A percentile compares a stretch with the other conserved stretches of the same genome.
phyloP scores from a whole-genome alignment of 2,329 filamentous ascomycete species.

The Lachnum nothofagi region DNA sequence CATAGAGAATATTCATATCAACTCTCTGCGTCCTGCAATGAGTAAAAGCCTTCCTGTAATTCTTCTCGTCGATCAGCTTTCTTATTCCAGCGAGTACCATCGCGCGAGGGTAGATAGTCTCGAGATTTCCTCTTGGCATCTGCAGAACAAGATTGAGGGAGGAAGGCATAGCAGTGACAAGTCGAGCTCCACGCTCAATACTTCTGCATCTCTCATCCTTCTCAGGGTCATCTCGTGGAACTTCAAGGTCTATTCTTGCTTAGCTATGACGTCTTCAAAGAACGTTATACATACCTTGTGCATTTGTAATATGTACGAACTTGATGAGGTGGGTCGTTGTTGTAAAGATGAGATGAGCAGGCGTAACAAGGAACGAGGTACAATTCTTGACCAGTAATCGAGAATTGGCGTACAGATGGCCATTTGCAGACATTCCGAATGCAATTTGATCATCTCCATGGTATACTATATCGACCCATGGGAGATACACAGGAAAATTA shows the following conservation, averaged over 20 bases:
- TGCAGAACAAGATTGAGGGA: slow-evolving; percentile 82
- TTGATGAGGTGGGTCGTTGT: slow-evolving; percentile 91
- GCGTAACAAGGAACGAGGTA: slow-evolving; percentile 81
- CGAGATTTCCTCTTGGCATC: slow-evolving; percentile 92
- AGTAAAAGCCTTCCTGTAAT: slow-evolving; percentile 79
- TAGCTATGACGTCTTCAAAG: background rate
- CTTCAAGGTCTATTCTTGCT: slow-evolving; percentile 60
- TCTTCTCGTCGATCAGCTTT: slow-evolving; percentile 68
- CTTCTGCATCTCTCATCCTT: slow-evolving; percentile 86
- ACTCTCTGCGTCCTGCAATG: slow-evolving; percentile 89
- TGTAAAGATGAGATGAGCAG: slow-evolving; percentile 81
- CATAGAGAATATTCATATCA: slow-evolving; percentile 95
- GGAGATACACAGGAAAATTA: slow-evolving; percentile 30
- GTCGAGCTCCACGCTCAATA: slow-evolving; percentile 80
- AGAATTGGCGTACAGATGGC: slow-evolving; percentile 73
- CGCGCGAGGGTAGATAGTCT: slow-evolving; percentile 89
- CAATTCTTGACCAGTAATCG: slow-evolving; percentile 75
- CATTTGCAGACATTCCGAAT: slow-evolving; percentile 65
- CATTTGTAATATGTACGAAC: slow-evolving; percentile 73
- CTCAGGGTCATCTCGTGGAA: slow-evolving; percentile 84
- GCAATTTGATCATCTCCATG: slow-evolving; percentile 25
- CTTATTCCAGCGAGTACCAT: slow-evolving; percentile 89
- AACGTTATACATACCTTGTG: slow-evolving; percentile 50
- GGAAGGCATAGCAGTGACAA: slow-evolving; percentile 85
- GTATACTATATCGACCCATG: slow-evolving; percentile 32